These are phyloP conservation scores for Xylaria scruposa DNA, from an alignment of 495 filamentous ascomycete genomes.

Conservation along the genomic window DNA sequence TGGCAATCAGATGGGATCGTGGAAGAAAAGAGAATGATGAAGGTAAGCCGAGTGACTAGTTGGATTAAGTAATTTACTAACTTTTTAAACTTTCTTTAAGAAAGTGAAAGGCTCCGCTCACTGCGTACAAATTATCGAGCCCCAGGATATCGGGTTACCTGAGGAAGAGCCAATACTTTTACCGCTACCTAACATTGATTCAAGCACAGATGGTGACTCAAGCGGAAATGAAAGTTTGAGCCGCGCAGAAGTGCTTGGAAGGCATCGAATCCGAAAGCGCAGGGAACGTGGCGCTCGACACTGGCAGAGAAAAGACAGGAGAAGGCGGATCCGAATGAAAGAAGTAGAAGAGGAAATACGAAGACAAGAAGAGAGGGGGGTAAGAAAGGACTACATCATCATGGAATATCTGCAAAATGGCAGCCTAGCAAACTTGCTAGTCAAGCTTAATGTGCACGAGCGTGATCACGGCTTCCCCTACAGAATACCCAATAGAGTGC, in stretches of 20 bases:
- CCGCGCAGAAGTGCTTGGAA: neutral
- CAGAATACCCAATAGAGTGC: conserved; percentile 24
- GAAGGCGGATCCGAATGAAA: neutral
- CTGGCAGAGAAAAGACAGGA: neutral
- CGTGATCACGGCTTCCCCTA: neutral
- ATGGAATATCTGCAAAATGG: conserved; percentile 27
- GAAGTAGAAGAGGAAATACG: neutral
- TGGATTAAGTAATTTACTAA: neutral
- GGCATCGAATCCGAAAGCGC: neutral
- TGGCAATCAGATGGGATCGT: neutral
- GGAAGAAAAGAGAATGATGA: conserved; percentile 23
- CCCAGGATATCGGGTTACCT: neutral
- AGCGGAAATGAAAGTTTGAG: conserved; percentile 26
- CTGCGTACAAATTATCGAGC: conserved; percentile 11
- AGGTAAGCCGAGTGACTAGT: neutral
- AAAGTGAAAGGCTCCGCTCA: conserved; percentile 25
- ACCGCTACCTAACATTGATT: neutral
- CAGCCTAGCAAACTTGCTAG: conserved; percentile 6
- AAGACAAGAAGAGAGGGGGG: neutral
- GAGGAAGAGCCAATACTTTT: neutral
- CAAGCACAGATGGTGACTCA: conserved; percentile 21
- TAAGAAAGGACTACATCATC: conserved; percentile 20
- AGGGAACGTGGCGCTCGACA: neutral
- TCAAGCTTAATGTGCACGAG: neutral
- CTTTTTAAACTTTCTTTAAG: neutral